Evolutionary conservation across 768 basidiomycete genomes (phyloP).

Genomic region (Hygrocybe coccinea): DNA sequence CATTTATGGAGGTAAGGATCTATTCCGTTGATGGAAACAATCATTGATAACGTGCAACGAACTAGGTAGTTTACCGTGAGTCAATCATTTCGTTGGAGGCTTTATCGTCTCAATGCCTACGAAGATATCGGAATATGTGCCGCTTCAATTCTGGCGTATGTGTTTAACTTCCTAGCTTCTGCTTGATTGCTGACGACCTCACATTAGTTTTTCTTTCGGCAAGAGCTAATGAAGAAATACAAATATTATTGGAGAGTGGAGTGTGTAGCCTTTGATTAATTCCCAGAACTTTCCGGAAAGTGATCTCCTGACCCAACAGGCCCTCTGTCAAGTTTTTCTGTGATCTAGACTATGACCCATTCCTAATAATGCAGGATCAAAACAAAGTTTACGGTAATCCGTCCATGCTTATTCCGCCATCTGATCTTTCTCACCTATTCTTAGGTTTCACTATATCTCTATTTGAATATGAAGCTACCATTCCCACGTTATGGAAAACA

Average conservation of each 20-base stretch:
- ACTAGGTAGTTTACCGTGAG: slow-evolving; percentile 69
- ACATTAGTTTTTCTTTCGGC: slow-evolving; percentile 76
- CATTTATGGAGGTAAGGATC: slow-evolving; percentile 57
- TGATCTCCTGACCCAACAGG: slow-evolving; percentile 31
- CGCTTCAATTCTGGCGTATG: slow-evolving; percentile 89
- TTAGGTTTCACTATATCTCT: slow-evolving; percentile 78
- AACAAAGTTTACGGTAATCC: slow-evolving; percentile 80
- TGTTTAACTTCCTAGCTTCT: slow-evolving; percentile 7
- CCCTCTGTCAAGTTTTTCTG: slow-evolving; percentile 88
- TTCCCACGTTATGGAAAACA: slow-evolving; percentile 78
- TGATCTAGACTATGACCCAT: slow-evolving; percentile 83
- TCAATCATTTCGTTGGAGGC: not conserved
- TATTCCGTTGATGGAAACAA: not conserved
- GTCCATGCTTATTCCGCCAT: slow-evolving; percentile 8
- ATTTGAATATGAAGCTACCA: slow-evolving; percentile 79
- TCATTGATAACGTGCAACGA: slow-evolving; percentile 5
- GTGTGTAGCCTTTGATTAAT: slow-evolving; percentile 25
- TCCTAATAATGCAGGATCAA: slow-evolving; percentile 80
- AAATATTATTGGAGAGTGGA: slow-evolving; percentile 82
- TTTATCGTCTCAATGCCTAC: not conserved
- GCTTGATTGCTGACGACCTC: slow-evolving; percentile 1
- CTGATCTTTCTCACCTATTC: slow-evolving; percentile 12
- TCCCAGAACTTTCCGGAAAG: slow-evolving; percentile 2
- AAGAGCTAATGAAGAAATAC: slow-evolving; percentile 72
- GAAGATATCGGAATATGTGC: slow-evolving; percentile 91